phyloP scores from a whole-genome alignment of 139 green algal species.

The Dunaliella primolecta region DNA sequence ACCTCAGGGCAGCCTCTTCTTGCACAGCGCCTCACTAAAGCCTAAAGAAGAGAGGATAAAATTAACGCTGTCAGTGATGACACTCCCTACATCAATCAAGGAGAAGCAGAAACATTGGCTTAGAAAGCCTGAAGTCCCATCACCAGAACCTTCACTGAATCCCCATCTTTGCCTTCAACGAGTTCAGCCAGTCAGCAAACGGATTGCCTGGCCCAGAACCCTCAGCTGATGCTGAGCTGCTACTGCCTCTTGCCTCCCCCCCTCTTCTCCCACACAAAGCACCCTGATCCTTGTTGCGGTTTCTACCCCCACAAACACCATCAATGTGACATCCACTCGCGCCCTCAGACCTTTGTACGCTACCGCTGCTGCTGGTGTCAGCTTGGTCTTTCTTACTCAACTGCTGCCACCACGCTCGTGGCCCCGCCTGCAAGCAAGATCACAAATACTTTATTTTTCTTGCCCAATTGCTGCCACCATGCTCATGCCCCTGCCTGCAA shows the following conservation, averaged over 20 bases:
- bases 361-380: not conserved
- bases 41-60: too few relatives aligned
- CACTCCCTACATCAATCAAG: too few relatives aligned
- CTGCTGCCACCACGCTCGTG: not conserved
- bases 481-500: not conserved
- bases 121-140: not conserved
- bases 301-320: not conserved
- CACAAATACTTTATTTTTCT: not conserved
- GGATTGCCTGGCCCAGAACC: not conserved
- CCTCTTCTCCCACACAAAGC: not conserved
- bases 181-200: not conserved
- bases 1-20: too few relatives aligned
- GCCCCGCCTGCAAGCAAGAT: not conserved
- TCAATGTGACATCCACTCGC: not conserved
- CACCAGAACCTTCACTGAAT: not conserved
- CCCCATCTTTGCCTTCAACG: not conserved
- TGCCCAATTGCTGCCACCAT: not conserved
- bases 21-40: too few relatives aligned
- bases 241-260: not conserved
- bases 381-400: not conserved
- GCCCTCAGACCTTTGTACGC: not conserved
- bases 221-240: not conserved
- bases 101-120: too few relatives aligned
- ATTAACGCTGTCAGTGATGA: too few relatives aligned
- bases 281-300: too few relatives aligned